Conservation (phyloP, 345 rosid genomes). For the Odontarrhena argentea region DNA sequence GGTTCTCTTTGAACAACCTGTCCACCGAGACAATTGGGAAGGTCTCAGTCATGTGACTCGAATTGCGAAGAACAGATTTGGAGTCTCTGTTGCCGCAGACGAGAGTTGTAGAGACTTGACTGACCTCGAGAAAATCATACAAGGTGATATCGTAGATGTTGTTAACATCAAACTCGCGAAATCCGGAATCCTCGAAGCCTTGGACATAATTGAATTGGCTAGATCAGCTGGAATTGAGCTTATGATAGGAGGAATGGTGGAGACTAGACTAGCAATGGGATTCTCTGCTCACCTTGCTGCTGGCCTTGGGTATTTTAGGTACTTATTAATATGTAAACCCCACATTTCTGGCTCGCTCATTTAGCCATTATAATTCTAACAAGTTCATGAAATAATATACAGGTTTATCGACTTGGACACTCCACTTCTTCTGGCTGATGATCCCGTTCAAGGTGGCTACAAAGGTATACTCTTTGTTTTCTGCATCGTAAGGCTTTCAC, state of each 20-base stretch:
- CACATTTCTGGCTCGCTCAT: neutral
- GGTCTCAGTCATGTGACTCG: conserved; percentile 78
- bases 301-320: conserved; percentile 86
- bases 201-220: conserved; percentile 72
- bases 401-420: conserved; percentile 92
- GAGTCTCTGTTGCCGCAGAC: conserved; percentile 90
- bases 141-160: conserved; percentile 64
- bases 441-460: conserved; percentile 87
- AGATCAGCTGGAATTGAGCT: conserved; percentile 65
- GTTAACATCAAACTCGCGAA: conserved; percentile 90
- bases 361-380: neutral
- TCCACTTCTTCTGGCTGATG: conserved; percentile 81
- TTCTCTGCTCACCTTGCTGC: conserved; percentile 95
- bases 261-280: conserved; percentile 93
- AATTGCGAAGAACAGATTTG: conserved; percentile 61
- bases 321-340: conserved; percentile 22
- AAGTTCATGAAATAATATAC: conserved; percentile 3
- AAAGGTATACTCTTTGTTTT: conserved; percentile 55
- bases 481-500: neutral
- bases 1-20: conserved; percentile 90
- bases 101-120: conserved; percentile 78
- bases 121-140: conserved; percentile 71
- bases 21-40: conserved; percentile 92
- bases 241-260: conserved; percentile 98
- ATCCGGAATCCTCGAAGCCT: conserved; percentile 76